phyloP scores from a whole-genome alignment of 495 filamentous ascomycete genomes.

The Podospora pseudopauciseta region DNA sequence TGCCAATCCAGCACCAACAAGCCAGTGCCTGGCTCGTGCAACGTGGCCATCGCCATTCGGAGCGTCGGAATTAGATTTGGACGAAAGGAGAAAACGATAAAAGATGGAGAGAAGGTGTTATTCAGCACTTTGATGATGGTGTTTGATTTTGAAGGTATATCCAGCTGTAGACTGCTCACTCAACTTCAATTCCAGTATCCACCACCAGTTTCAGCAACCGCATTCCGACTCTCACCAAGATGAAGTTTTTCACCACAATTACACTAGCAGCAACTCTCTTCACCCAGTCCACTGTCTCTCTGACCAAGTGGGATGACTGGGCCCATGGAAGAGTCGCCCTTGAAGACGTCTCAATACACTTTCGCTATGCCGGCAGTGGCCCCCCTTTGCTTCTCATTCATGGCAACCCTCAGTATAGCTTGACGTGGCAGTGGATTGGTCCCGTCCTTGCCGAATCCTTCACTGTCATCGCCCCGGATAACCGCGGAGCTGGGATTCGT shows the following conservation, averaged over 20 bases:
- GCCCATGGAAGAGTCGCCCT: conserved; percentile 35
- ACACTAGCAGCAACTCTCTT: neutral
- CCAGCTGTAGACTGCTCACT: neutral
- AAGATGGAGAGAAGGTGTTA: neutral
- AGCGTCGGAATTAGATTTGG: no score
- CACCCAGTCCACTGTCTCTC: neutral
- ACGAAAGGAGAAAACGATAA: neutral
- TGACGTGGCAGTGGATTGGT: conserved; percentile 53
- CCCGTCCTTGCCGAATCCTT: conserved; percentile 57
- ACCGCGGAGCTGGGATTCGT: conserved; percentile 40
- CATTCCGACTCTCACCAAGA: neutral
- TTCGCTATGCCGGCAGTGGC: conserved; percentile 39
- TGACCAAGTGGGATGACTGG: conserved; percentile 5
- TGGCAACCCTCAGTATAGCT: conserved; percentile 38
- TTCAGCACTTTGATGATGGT: neutral
- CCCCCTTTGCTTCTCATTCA: conserved; percentile 41
- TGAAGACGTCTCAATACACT: conserved; percentile 39
- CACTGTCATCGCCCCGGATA: conserved; percentile 42
- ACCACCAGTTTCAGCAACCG: neutral
- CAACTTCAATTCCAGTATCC: neutral
- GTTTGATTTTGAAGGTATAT: neutral
- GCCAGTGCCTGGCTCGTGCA: no score
- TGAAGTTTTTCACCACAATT: neutral
- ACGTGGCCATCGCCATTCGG: no score
- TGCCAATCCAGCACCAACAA: no score